Base-by-base conservation (phyloP, 2,329 filamentous ascomycete genomes). In the Chaetomium sp. region DNA sequence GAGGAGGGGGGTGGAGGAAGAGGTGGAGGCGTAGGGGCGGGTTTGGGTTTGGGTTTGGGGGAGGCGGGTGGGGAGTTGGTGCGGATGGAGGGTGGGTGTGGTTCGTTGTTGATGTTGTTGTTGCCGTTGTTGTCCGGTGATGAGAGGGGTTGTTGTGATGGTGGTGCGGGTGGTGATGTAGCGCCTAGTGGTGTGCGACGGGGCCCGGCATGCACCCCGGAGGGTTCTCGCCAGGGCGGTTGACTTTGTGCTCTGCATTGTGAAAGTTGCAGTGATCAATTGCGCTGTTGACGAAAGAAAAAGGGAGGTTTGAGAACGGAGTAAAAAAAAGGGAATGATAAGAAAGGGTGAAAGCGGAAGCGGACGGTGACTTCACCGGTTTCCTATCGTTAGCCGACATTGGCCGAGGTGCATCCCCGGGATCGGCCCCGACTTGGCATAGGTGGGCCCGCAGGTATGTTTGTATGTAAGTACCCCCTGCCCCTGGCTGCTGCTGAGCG, bases 11-110 rank as follows among this genome's bases (percentile, higher is more conserved):
- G 50, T 27, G 68, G 71, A 56, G 45, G 66, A 60, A 23, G 68
- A 64, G 33, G 71, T 68, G 45, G 70, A 72, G 51, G 62, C 70
- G 27, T 56, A 38, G 67, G 69, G 65, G 57, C 71, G 70, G 62
- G 47, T 54, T 25, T 70, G 68, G 58, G 51, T 27, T 9, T 13
- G 55, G 29, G 23, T 27, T 51, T 42, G 38, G 25, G 50, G 50
- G 23, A 31, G 47, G 38, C 38, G 19, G 33, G 27, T 50, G 25
- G 12, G 1, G 31, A 33, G 45, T n/a, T n/a, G n/a, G n/a, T n/a
- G n/a, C n/a, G n/a, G n/a, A 29, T n/a, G 12, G 12, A 10, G 16
- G 23, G 10, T 29, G n/a, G n/a, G n/a, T 19, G n/a, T 10, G 45
- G 64, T 12, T 33, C 58, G 60, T 16, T 35, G 56, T 21, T 31